Percentiles rank a stretch among this genome's conserved stretches.
These are phyloP conservation scores for Candida sanyiensis DNA, from an alignment of 805 yeast genomes.

Conservation along the genomic window DNA sequence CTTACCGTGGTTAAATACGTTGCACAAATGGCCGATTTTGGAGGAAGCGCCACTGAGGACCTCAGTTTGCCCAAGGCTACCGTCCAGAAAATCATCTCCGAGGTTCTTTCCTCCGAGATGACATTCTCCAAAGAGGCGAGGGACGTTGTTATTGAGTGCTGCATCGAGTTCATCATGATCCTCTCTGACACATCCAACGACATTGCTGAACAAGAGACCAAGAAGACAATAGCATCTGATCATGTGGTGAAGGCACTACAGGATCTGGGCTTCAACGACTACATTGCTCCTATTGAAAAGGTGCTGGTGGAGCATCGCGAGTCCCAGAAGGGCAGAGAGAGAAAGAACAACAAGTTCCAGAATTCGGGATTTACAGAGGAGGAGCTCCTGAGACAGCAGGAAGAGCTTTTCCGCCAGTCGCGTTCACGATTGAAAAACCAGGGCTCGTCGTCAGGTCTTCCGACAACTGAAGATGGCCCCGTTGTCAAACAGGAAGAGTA, in stretches of 20 bases:
- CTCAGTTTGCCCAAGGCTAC: constrained; percentile 64
- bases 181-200: constrained; percentile 90
- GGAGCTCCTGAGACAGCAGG: constrained; percentile 87
- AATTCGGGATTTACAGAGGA: constrained; percentile 90
- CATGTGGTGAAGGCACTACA: constrained; percentile 87
- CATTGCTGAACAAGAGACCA: constrained; percentile 92
- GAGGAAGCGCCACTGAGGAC: constrained; percentile 30
- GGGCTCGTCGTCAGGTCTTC: constrained; percentile 5
- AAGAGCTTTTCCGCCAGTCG: constrained; percentile 79
- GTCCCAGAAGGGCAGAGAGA: constrained; percentile 79
- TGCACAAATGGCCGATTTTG: constrained; percentile 19
- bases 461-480: constrained; percentile 6
- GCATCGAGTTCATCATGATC: constrained; percentile 93
- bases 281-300: constrained; percentile 74
- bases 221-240: constrained; percentile 94
- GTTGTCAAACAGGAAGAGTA: constrained; percentile 8
- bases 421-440: constrained; percentile 52
- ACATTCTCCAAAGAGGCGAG: constrained; percentile 90
- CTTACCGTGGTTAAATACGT: background rate
- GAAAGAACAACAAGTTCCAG: constrained; percentile 87
- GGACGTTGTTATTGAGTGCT: constrained; percentile 92
- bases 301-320: constrained; percentile 85
- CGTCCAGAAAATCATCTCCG: constrained; percentile 89
- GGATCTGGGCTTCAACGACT: constrained; percentile 82
- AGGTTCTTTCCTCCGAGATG: constrained; percentile 81